Base-by-base conservation (phyloP, 345 rosid genomes). In the Hevea brasiliensis region DNA sequence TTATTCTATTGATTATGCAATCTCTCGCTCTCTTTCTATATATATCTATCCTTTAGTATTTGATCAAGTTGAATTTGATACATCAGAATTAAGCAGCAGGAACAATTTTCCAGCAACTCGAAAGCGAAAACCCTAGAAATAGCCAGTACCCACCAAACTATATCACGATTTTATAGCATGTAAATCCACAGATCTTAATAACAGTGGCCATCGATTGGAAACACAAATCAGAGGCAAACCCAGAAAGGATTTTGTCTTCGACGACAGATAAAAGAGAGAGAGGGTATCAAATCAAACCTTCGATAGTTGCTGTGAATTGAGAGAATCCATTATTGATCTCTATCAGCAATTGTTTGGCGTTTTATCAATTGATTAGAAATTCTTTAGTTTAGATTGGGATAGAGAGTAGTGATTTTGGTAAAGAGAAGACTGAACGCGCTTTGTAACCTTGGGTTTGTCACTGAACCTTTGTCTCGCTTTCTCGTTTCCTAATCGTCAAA, bases 211-310 rank as follows among this genome's bases (percentile, higher is more conserved):
- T 27, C 50, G 53, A 75, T 41, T 41, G 47, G 70, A 74, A 69
- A 48, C 21, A 20, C 65, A 32, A 54, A 62, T 75, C 69, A 37
- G 58, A 72, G 3, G 6, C 53, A 72, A 75, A 70, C 74, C 76
- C 79, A 72, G 44, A 60, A 35, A 58, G 76, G 73, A 18, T 18
- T 71, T 65, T 17, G 69, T 61, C 35, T 61, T 24, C 26, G 42
- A 56, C 12, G 11, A 70, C 23, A 44, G 42, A 55, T 23, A 44
- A 1, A 56, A 68, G 63, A 63, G 37, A 32, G 37, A 32, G 37
- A 71, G 61, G 64, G 64, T 13, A 57, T 58, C 61, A 55, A 42
- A 68, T 67, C 84, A 61, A 83, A 80, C 84, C 82, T 75, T 55
- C 41, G 55, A 51, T 21, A 2, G 45, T 40, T 42, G 67, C 21